Evolutionary conservation across 1,284 basidiomycete genomes (phyloP), one percentile per base, ranked within the genome.

Genomic region (Dichomitus squalens): DNA sequence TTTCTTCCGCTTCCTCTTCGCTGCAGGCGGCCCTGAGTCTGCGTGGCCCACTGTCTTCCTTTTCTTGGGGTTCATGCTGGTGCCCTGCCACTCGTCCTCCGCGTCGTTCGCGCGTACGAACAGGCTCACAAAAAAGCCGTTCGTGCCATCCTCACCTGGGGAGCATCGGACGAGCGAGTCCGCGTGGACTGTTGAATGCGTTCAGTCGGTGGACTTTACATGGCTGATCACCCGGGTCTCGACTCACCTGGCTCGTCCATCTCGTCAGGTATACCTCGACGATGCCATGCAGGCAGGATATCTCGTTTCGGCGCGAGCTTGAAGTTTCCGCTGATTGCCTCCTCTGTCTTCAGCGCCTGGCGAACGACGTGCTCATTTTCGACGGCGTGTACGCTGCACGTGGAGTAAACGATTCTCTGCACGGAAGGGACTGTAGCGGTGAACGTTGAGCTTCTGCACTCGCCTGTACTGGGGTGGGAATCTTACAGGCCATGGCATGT

Each of bases 51-150:
- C 14, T 8, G 46, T 18, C 43, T 54, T 61, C 52, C 51, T 50
- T 49, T 57, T 61, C 39, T 51, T 48, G 14, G 34, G 44, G 12
- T 25, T 35, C 29, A 31, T 38, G 6, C 33, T 55, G n/a, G 31
- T 21, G 33, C 38, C 11, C 14, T 44, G 52, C 49, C 55, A 49
- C 20, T 52, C 9, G 33, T 54, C 38, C 25, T 47, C 56, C 29
- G 51, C 55, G 31, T 58, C 53, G 41, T 49, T 44, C 47, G 16
- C 23, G 11, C 70, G 68, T 43, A 92, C 76, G 68, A 96, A 94
- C 71, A 93, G 92, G 25, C 92, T 86, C 20, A 98, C 94, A 66
- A 97, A 97, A 77, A 97, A 98, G 0, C 95, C 95, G 69, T 97
- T 97, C 16, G 95, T 97, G 39, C 82, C 84, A 68, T 97, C 94